Evolutionary conservation across 805 yeast species (phyloP).

Genomic region (Saccharomycopsis fibuligera): DNA sequence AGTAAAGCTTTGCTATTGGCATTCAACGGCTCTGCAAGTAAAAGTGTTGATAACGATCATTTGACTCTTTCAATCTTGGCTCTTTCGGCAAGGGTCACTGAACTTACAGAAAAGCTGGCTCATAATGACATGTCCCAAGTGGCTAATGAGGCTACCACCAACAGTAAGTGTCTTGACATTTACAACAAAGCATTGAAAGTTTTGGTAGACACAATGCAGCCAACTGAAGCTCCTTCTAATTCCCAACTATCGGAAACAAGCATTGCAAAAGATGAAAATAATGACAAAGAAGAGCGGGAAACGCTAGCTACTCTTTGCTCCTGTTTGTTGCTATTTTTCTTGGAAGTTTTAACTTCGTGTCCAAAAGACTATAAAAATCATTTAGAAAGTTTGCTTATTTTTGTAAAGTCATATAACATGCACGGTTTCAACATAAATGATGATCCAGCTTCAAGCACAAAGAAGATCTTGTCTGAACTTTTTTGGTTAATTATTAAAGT

Average conservation of each 20-base stretch:
- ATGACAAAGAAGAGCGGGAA: not conserved
- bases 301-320: not conserved
- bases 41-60: not conserved
- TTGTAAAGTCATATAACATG: conserved; percentile 11
- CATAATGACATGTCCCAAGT: not conserved
- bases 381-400: conserved; percentile 6
- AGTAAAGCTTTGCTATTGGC: not conserved
- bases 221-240: not conserved
- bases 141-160: not conserved
- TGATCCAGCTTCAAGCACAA: not conserved
- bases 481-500: conserved; percentile 17
- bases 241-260: too few relatives aligned
- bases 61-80: conserved; percentile 13
- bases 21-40: conserved; percentile 6
- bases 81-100: conserved; percentile 7
- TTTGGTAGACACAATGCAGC: conserved; percentile 4
- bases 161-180: conserved; percentile 1
- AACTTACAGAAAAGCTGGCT: not conserved
- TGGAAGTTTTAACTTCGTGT: conserved; percentile 12
- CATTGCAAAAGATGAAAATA: too few relatives aligned
- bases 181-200: conserved; percentile 12
- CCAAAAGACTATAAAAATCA: conserved; percentile 5
- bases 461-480: not conserved
- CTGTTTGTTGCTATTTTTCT: conserved; percentile 11
- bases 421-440: conserved; percentile 3